Evolutionary conservation across 2,329 filamentous ascomycete species (phyloP), one percentile per base, ranked within the genome.

Genomic region (Cladosporium sp.): DNA sequence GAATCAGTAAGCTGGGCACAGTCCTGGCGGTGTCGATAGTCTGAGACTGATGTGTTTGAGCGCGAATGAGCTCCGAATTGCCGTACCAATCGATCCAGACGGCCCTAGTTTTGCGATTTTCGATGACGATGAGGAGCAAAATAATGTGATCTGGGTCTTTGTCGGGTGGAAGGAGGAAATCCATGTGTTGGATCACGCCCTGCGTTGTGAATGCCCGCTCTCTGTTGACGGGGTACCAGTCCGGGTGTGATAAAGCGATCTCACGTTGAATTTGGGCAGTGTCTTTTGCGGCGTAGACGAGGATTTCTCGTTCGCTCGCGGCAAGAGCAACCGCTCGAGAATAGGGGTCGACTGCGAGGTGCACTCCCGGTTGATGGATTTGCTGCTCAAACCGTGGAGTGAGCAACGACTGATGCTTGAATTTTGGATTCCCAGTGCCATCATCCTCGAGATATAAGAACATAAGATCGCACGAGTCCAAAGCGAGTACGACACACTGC

Each of bases 131-230:
- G 18, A 96, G 71, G 9, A 96, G 72, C 3, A 97, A 75, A n/a
- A 95, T 84, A 38, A 95, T 80, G 59, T 84, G 83, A 48, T 84
- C 75, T 8, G 42, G 49, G 54, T 91, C 84, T 47, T 82, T 78
- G 0, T 78, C 69, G 8, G 77, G 76, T 7, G 90, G 88, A 53
- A 86, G 82, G 2, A 99, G 75, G 57, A 97, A 99, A 18, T 90
- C 86, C 76, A 96, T 84, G 59, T 89, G 87, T 60, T 92, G 77
- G 50, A 97, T 88, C n/a, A 84, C 76, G 1, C 88, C 90, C 7
- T 83, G 79, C 7, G 89, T 73, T 8, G 61, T 50, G 22, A 70
- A 53, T 2, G 62, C 59, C 34, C 69, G 61, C 68, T 80, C 77
- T 54, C 75, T 70, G 45, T 75, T 75, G 51, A 95, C 78, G 1